Percentiles rank a stretch among this genome's conserved stretches.
phyloP scores from a whole-genome alignment of 306 rosid genomes.

The Prunus padus region DNA sequence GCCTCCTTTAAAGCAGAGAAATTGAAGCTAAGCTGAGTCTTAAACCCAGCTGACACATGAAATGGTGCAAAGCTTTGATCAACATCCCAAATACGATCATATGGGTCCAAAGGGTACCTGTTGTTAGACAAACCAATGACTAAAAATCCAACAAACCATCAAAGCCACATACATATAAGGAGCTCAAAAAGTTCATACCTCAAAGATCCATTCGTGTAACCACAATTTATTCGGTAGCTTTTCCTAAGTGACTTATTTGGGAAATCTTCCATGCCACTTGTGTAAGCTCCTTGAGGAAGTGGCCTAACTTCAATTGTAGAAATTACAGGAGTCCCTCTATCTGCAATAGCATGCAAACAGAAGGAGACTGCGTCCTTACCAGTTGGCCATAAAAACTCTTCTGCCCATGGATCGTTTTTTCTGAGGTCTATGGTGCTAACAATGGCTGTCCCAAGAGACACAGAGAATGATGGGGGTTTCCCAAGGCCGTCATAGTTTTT shows the following conservation, averaged over 20 bases:
- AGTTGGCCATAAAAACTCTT: slow-evolving; percentile 75
- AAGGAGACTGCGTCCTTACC: slow-evolving; percentile 52
- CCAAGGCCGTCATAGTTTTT: slow-evolving; percentile 71
- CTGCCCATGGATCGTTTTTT: slow-evolving; percentile 66
- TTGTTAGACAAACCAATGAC: slow-evolving; percentile 11
- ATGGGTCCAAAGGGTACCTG: slow-evolving; percentile 82
- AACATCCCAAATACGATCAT: slow-evolving; percentile 79
- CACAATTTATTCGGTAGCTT: slow-evolving; percentile 75
- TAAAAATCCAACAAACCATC: not conserved
- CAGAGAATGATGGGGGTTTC: slow-evolving; percentile 69
- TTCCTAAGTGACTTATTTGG: slow-evolving; percentile 58
- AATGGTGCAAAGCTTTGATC: slow-evolving; percentile 65
- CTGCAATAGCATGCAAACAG: slow-evolving; percentile 55
- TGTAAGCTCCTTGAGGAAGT: slow-evolving; percentile 76
- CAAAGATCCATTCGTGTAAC: slow-evolving; percentile 54
- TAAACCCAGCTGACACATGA: slow-evolving; percentile 61
- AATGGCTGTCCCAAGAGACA: slow-evolving; percentile 77
- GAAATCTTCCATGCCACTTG: slow-evolving; percentile 50
- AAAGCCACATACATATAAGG: not conserved
- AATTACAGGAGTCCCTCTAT: slow-evolving; percentile 67
- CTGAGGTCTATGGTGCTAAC: slow-evolving; percentile 52
- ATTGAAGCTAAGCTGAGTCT: slow-evolving; percentile 48
- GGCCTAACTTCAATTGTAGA: slow-evolving; percentile 77
- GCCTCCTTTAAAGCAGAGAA: slow-evolving; percentile 44
- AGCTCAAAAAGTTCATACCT: slow-evolving; percentile 42